Percentiles rank a stretch among this genome's conserved stretches.
phyloP scores from a whole-genome alignment of 2,329 filamentous ascomycete genomes.

The Periconia sp. region DNA sequence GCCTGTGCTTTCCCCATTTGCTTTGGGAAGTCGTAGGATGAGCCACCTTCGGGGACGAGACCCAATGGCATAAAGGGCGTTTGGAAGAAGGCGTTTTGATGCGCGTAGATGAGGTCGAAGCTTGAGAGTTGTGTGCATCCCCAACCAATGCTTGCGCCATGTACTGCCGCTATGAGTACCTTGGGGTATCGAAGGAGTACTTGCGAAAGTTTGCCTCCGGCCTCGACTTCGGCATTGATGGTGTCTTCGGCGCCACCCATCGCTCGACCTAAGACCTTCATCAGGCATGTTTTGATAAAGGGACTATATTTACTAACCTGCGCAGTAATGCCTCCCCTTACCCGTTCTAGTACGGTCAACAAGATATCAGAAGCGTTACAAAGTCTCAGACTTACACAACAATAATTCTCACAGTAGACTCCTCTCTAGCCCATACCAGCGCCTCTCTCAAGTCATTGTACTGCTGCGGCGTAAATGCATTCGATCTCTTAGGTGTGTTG shows the following conservation, averaged over 20 bases:
- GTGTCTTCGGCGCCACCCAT: conserved; percentile 19
- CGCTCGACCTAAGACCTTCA: conserved; percentile 15
- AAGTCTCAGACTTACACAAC: no score
- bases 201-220: conserved; percentile 14
- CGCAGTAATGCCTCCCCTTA: no score
- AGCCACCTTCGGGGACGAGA: conserved; percentile 23
- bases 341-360: no score
- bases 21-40: conserved; percentile 22
- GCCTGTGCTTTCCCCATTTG: conserved; percentile 21
- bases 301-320: no score
- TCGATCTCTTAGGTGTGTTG: no score
- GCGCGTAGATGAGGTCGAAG: conserved; percentile 24
- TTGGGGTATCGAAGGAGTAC: conserved; percentile 21
- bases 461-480: no score
- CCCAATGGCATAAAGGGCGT: conserved; percentile 24
- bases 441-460: no score
- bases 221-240: conserved; percentile 25
- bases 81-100: conserved; percentile 23
- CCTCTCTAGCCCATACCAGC: no score
- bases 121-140: conserved; percentile 21
- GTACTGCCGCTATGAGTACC: conserved; percentile 24
- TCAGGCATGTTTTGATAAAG: no score
- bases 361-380: no score
- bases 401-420: no score
- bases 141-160: conserved; percentile 26